Evolutionary conservation across 306 rosid genomes (phyloP).

Genomic region (Fragaria ananassa): DNA sequence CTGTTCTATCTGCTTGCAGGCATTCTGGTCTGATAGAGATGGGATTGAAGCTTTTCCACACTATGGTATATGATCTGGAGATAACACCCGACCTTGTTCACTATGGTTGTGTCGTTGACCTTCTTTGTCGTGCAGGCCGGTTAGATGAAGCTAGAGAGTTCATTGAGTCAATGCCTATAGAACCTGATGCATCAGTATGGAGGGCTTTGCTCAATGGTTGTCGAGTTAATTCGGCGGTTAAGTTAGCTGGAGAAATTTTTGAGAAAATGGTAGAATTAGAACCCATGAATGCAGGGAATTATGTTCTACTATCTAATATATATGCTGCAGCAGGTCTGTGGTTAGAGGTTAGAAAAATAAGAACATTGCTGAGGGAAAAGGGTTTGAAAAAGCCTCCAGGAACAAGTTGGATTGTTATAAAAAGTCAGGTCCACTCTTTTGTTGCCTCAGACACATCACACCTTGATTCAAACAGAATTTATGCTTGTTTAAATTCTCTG

Average conservation of each 20-base stretch:
- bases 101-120: slow-evolving; percentile 48
- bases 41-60: slow-evolving; percentile 39
- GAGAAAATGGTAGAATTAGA: slow-evolving; percentile 44
- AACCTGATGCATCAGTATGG: slow-evolving; percentile 47
- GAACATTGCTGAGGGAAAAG: slow-evolving; percentile 36
- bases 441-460: slow-evolving; percentile 38
- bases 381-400: slow-evolving; percentile 39
- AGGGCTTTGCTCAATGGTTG: slow-evolving; percentile 52
- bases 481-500: slow-evolving; percentile 36
- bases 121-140: slow-evolving; percentile 48
- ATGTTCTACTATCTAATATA: slow-evolving; percentile 41
- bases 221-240: slow-evolving; percentile 21
- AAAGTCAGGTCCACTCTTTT: slow-evolving; percentile 33
- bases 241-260: slow-evolving; percentile 31
- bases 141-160: slow-evolving; percentile 38
- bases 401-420: slow-evolving; percentile 45
- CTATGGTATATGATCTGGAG: slow-evolving; percentile 37
- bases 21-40: slow-evolving; percentile 40
- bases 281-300: slow-evolving; percentile 45
- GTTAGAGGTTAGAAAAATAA: slow-evolving; percentile 33
- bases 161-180: slow-evolving; percentile 33
- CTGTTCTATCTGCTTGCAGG: slow-evolving; percentile 52
- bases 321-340: slow-evolving; percentile 44
- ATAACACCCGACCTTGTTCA: slow-evolving; percentile 43
- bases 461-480: slow-evolving; percentile 30